Percentiles rank a stretch among this genome's conserved stretches.
Conservation (phyloP, 768 basidiomycete genomes). For the Boletus pseudopeckii region DNA sequence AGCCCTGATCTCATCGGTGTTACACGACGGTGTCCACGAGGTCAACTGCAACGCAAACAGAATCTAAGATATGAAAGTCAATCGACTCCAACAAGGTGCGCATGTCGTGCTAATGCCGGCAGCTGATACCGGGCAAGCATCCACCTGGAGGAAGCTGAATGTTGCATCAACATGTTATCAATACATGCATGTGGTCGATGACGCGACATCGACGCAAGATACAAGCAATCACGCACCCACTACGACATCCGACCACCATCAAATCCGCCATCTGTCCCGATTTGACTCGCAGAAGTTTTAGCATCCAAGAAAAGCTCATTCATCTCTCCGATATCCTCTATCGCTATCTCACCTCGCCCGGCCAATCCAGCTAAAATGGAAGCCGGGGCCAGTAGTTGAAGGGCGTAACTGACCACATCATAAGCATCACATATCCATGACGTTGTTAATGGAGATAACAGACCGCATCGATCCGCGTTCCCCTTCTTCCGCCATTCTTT, state of each 20-base stretch:
- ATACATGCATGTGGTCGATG: slow-evolving; percentile 8
- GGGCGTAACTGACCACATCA: slow-evolving; percentile 61
- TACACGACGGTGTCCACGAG: slow-evolving; percentile 5
- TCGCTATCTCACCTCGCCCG: slow-evolving; percentile 76
- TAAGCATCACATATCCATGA: slow-evolving; percentile 9
- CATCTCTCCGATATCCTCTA: slow-evolving; percentile 93
- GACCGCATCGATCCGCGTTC: slow-evolving; percentile 79
- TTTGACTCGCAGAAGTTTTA: slow-evolving; percentile 67
- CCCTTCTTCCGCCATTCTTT: slow-evolving; percentile 77
- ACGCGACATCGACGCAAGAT: slow-evolving; percentile 1
- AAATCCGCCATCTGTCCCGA: slow-evolving; percentile 39
- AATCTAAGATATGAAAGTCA: slow-evolving; percentile 11
- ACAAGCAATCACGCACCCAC: slow-evolving; percentile 13
- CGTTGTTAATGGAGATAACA: slow-evolving; percentile 19
- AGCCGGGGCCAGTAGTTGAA: slow-evolving; percentile 89
- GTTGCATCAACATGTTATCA: neutral
- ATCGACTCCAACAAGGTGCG: neutral
- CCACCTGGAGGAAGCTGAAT: neutral
- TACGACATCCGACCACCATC: slow-evolving; percentile 32
- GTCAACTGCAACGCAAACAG: neutral
- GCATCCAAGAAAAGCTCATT: slow-evolving; percentile 94
- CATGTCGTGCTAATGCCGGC: slow-evolving; percentile 1
- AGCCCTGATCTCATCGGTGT: slow-evolving; percentile 4
- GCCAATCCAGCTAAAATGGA: slow-evolving; percentile 78
- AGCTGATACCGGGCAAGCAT: neutral